phyloP scores from a whole-genome alignment of 768 basidiomycete species.

The Kwoniella europaea region DNA sequence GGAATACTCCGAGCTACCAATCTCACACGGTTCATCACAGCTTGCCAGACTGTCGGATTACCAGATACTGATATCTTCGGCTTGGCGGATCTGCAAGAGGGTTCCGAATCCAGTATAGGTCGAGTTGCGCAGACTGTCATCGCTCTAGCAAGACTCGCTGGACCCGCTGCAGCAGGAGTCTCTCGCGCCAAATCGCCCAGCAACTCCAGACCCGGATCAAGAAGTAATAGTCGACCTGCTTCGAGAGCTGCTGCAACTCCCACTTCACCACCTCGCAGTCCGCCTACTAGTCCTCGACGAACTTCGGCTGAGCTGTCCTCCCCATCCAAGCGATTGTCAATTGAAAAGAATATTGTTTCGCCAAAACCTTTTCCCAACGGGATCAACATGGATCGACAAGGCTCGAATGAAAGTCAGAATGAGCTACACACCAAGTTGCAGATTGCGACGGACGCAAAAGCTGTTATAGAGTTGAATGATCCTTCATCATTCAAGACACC shows the following conservation, averaged over 20 bases:
- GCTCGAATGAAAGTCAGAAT: conserved; percentile 19
- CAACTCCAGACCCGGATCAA: conserved; percentile 9
- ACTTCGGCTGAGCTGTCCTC: not conserved
- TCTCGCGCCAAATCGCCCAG: conserved; percentile 4
- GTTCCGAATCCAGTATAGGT: conserved; percentile 67
- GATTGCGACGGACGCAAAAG: conserved; percentile 4
- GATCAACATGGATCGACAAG: conserved; percentile 15
- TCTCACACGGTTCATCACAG: conserved; percentile 70
- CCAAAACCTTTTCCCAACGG: not conserved
- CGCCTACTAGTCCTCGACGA: conserved; percentile 11
- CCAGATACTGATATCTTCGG: conserved; percentile 69
- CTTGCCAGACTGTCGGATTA: conserved; percentile 67
- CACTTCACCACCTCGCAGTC: conserved; percentile 9
- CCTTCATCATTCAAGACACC: conserved; percentile 24
- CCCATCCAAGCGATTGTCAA: not conserved
- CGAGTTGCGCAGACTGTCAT: conserved; percentile 78
- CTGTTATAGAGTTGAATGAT: conserved; percentile 2
- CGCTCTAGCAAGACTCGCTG: conserved; percentile 69
- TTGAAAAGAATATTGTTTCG: not conserved
- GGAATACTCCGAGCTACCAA: conserved; percentile 40
- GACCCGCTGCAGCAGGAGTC: conserved; percentile 43
- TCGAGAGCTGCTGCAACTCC: conserved; percentile 10
- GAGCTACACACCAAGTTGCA: conserved; percentile 30
- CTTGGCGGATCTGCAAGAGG: conserved; percentile 71
- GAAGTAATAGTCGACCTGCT: conserved; percentile 22